A percentile compares a stretch with the other conserved stretches of the same genome.
phyloP scores from a whole-genome alignment of 352 stramenopile genomes.

The Phytophthora hibernalis region DNA sequence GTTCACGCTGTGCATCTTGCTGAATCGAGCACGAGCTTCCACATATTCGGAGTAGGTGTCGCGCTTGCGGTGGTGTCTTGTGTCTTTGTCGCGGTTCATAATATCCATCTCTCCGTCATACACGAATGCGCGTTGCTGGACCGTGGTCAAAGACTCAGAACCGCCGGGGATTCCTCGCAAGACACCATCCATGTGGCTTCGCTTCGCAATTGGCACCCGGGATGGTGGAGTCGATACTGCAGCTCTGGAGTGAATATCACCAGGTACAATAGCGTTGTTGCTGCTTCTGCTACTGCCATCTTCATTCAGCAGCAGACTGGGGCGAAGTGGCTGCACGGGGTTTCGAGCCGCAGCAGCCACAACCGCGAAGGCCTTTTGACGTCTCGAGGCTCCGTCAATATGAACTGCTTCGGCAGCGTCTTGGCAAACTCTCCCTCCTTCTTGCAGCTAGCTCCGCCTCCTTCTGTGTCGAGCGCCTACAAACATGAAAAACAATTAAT shows the following conservation, averaged over 20 bases:
- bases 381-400: constrained; percentile 65
- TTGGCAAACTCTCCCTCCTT: constrained; percentile 59
- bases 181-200: constrained; percentile 82
- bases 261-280: constrained; percentile 21
- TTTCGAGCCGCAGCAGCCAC: constrained; percentile 59
- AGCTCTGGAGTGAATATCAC: constrained; percentile 13
- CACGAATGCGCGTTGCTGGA: constrained; percentile 58
- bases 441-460: constrained; percentile 39
- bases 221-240: constrained; percentile 21
- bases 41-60: constrained; percentile 90
- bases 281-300: constrained; percentile 40
- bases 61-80: constrained; percentile 78
- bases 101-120: constrained; percentile 80
- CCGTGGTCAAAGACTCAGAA: constrained; percentile 40
- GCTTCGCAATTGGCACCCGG: constrained; percentile 72
- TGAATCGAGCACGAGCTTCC: constrained; percentile 87
- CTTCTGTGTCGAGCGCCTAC: constrained; percentile 61
- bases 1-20: constrained; percentile 91
- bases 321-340: constrained; percentile 62
- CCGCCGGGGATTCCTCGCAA: constrained; percentile 63
- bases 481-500: constrained; percentile 17
- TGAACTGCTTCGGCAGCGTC: constrained; percentile 65
- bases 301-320: constrained; percentile 45
- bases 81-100: constrained; percentile 83
- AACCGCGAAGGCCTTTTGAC: constrained; percentile 52